Evolutionary conservation across 1,284 basidiomycete genomes (phyloP), one percentile per base, ranked within the genome.

Genomic region (Cystobasidium pallidum): DNA sequence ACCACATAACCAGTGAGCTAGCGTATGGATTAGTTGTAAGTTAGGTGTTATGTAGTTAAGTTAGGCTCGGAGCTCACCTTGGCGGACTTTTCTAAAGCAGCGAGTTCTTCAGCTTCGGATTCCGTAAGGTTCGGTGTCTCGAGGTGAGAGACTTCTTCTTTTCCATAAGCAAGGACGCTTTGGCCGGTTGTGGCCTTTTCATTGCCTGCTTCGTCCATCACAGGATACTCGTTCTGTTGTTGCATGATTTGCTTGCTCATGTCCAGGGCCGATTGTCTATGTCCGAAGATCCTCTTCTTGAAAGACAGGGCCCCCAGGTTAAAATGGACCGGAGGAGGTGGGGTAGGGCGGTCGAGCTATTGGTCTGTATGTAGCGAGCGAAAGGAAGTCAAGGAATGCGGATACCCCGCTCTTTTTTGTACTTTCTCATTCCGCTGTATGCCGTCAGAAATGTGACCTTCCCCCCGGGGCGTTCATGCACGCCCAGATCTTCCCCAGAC

Each of bases 1-100:
- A 76, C 26, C 19, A 78, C 76, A 54, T 78, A 78, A 4, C 66
- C 43, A 21, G 75, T 79, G 41, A 79, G 73, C 77, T 76, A 32
- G 24, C 17, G 24, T 15, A 15, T 13, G 2, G 3, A 28, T 3
- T 10, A 30, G 32, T 1, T 2, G 8, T 55, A 13, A 55, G 52
- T 28, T 55, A 26, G 7, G 24, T 54, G 4, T 28, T 10, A 7
- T 32, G 10, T n/a, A 26, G 8, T 54, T n/a, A n/a, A 7, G 6
- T 11, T 10, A 32, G 11, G 10, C 6, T 7, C 19, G 7, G 8
- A 32, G 24, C 24, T 26, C 26, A 55, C 52, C 7, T 55, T 55
- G 21, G 52, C 21, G 7, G 52, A 28, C 52, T 55, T 55, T 11
- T 55, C 52, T 11, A 55, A n/a, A 11, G 52, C 52, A 55, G 52